phyloP scores from a whole-genome alignment of 1,139 yeast genomes.

The Diutina sp. region DNA sequence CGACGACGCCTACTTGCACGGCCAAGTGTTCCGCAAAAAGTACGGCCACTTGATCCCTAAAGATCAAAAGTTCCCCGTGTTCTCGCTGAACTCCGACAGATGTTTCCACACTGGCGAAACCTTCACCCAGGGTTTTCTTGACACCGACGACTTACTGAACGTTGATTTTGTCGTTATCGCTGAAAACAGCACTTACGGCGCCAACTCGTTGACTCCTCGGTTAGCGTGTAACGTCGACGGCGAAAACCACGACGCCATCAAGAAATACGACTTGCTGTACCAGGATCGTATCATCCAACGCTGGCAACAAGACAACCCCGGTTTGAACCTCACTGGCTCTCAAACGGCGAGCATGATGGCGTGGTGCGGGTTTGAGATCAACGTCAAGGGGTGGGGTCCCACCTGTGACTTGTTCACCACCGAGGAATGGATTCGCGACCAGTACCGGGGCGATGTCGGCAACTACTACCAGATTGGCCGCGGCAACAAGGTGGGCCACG shows the following conservation, averaged over 20 bases:
- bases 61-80: conserved; percentile 5
- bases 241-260: conserved; percentile 5
- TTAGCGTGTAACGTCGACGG: conserved; percentile 5
- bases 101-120: conserved; percentile 7
- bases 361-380: conserved; percentile 43
- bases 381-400: conserved; percentile 32
- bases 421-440: conserved; percentile 31
- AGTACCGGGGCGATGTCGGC: conserved; percentile 30
- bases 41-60: conserved; percentile 6
- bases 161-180: conserved; percentile 6
- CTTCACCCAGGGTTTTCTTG: conserved; percentile 9
- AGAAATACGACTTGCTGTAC: conserved; percentile 6
- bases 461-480: conserved; percentile 40
- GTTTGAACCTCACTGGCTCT: conserved; percentile 13
- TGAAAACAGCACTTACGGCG: conserved; percentile 7
- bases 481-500: conserved; percentile 28
- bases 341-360: conserved; percentile 30
- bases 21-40: conserved; percentile 6
- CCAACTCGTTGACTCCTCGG: conserved; percentile 9
- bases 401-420: conserved; percentile 40
- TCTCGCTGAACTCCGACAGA: conserved; percentile 9
- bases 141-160: conserved; percentile 5
- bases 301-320: conserved; percentile 6
- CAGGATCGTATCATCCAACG: conserved; percentile 5
- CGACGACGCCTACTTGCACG: conserved; percentile 7